Evolutionary conservation across 305 asterid genomes (phyloP), one percentile per base, ranked within the genome.

Genomic region (Fraxinus angustifolia): DNA sequence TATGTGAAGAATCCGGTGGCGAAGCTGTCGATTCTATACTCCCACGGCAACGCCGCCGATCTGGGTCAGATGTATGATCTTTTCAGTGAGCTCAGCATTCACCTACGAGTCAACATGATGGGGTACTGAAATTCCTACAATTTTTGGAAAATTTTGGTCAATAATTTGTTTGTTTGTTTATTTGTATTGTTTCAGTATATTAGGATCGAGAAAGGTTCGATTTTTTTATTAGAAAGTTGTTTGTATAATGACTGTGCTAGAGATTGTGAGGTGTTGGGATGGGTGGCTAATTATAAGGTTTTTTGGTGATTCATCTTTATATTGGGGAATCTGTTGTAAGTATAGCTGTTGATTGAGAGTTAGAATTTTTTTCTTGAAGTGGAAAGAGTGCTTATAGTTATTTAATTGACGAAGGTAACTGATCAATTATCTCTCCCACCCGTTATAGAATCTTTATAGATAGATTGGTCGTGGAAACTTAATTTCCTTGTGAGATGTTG

Each of bases 11-110:
- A 92, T 79, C 96, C 99, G 76, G 58, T 85, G 85, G 98, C 98
- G 82, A 88, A 86, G 84, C 90, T 93, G 62, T 93, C 99, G 74
- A 71, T 95, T 77, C 56, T 95, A 76, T 95, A 95, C 89, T 95
- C 99, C 12, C 99, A 95, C 84, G 99, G 99, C 2, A 95, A 95
- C 87, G 99, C 99, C 17, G 97, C 99, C 85, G 99, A 96, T 92
- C 90, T 96, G 75, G 99, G 99, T 62, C 99, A 95, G 91, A 95
- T 95, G 99, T 92, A 89, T 76, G 99, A 91, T 75, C 93, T 95
- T 73, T 95, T 92, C 88, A 79, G 80, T 83, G 99, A 95, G 82
- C 97, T 95, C 83, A 95, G 99, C 88, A 83, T 89, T 73, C 98
- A 92, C 88, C 93, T 95, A 30, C 89, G 94, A 35, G 96, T 95